Evolutionary conservation across 139 green algal species (phyloP).

Genomic region (Dunaliella primolecta): DNA sequence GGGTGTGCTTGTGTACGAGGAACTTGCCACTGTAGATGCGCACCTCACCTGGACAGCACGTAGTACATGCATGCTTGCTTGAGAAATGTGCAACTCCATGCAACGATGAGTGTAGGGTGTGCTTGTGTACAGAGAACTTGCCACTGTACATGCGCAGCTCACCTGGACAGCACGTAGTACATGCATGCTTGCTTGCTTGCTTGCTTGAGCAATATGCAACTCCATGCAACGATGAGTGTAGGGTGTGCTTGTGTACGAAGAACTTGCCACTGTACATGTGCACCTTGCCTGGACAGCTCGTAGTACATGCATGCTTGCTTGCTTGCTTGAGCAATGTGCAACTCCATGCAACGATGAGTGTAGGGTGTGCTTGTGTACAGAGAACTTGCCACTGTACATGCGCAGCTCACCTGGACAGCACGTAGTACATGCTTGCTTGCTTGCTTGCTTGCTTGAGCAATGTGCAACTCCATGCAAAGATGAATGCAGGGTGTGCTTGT

Average conservation of each 20-base stretch:
- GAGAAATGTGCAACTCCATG: too few relatives aligned
- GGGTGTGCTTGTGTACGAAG: constrained; percentile 46
- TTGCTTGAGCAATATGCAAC: too few relatives aligned
- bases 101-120: constrained; percentile 31
- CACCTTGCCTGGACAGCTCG: constrained; percentile 60
- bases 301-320: too few relatives aligned
- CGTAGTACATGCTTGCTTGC: too few relatives aligned
- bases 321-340: too few relatives aligned
- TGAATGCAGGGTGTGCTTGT: constrained; percentile 29
- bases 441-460: too few relatives aligned
- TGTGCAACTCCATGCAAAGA: too few relatives aligned
- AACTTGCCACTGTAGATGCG: constrained; percentile 67
- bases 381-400: constrained; percentile 65
- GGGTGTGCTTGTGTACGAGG: constrained; percentile 46
- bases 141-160: constrained; percentile 72
- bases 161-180: too few relatives aligned
- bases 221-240: too few relatives aligned
- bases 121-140: constrained; percentile 50
- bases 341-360: too few relatives aligned
- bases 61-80: too few relatives aligned
- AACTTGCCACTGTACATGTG: constrained; percentile 67
- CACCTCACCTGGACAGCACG: constrained; percentile 60
- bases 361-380: constrained; percentile 43
- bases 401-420: constrained; percentile 62
- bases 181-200: too few relatives aligned